Base-by-base conservation (phyloP, 805 yeast species). In the Teunomyces stri region DNA sequence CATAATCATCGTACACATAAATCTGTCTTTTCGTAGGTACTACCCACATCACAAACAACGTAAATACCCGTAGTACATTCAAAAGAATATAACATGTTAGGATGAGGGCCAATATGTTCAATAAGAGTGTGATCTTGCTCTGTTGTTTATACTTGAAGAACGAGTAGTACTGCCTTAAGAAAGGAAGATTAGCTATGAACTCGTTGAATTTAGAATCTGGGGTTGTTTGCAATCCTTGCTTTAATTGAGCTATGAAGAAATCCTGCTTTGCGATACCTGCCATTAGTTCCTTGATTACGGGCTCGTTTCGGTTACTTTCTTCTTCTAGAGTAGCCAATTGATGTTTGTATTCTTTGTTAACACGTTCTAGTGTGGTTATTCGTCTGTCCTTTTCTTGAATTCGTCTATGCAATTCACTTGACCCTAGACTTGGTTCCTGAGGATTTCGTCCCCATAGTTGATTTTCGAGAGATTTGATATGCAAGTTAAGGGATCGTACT, bases 141-240 rank as follows among this genome's bases (percentile, higher is more conserved):
- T 56, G 62, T 34, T 61, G 51, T 42, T 56, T 58, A 37, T 65
- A 68, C 40, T 57, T 57, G 49, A 49, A 57, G 37, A 51, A 63
- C 37, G 51, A 48, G 41, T 58, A 57, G 44, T 62, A 62, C 44
- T 69, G 71, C 43, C 61, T 64, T 11, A 68, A 44, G 36, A 67
- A 53, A 3, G 74, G 74, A 20, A 69, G 45, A 22, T 57, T 59
- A 7, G 44, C 31, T 6, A 65, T 5, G 30, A 66, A 56, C 11
- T 42, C 41, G n/a, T 52, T 27, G 9, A 35, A 25, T 18, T 39
- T 29, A 27, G 42, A 34, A 29, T 28, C 34, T 10, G 41, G 22
- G 13, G 42, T 22, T 13, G 18, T n/a, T 13, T 20, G 41, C 13
- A 36, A 21, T 16, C 42, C 31, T 20, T 37, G 37, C n/a, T 34